Evolutionary conservation across 202 grass and related monocot species (phyloP), one percentile per base, ranked within the genome.

Genomic region (Setaria viridis): DNA sequence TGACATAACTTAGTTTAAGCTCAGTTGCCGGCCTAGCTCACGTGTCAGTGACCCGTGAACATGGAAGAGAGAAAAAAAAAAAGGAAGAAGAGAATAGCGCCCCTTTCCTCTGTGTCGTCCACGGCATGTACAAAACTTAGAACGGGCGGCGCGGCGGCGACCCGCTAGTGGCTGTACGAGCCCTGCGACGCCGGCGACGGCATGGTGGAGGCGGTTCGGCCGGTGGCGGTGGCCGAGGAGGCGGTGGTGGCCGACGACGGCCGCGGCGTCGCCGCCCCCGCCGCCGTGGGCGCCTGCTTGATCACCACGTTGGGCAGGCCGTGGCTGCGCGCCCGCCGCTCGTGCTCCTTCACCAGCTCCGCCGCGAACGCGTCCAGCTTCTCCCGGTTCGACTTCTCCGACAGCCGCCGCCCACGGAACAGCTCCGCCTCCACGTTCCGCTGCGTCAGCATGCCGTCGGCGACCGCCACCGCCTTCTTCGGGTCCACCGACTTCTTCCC

Each of bases 361-460:
- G 72, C 57, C 1, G 92, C 92, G 76, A 91, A 94, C 17, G 81
- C 65, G 47, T 94, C 92, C 3, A 94, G 85, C 85, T 94, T 94
- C 74, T 91, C 89, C 0, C 68, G 47, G 79, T 94, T 94, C 3
- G 89, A 91, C 66, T 87, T 86, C 77, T 91, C 92, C 3, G 92
- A 88, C 14, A 94, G 57, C 2, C 88, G 85, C 7, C 88, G 87
- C 0, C 89, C 89, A 0, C 78, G 60, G 78, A 94, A 91, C 0
- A 94, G 82, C 82, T 89, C 78, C 37, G 92, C 90, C 70, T 94
- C 92, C 72, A 94, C 78, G 78, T 97, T 97, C 37, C 82, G 80
- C 80, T 94, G 90, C 43, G 92, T 86, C 80, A 97, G 86, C 90
- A 94, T 90, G 20, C 81, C 90, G 80, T 97, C 90, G 3, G 93